A percentile compares a stretch with the other conserved stretches of the same genome.
Evolutionary conservation across 2,329 filamentous ascomycete genomes (phyloP).

Genomic region (Beauveria sp.): DNA sequence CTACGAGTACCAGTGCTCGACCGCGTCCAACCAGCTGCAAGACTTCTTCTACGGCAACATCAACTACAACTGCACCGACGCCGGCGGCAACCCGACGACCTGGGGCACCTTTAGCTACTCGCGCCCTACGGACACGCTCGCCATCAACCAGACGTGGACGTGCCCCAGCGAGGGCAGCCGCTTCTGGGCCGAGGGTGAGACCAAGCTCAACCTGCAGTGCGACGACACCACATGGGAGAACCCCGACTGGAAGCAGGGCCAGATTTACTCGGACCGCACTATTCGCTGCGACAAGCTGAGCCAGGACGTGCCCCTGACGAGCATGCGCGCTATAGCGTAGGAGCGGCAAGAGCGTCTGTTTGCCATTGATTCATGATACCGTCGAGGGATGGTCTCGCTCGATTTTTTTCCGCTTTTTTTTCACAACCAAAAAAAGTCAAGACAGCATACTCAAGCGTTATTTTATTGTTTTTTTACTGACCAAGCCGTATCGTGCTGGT

Average conservation of each 20-base stretch:
- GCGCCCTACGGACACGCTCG: slow-evolving; percentile 27
- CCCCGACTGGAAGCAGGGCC: slow-evolving; percentile 23
- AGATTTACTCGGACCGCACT: slow-evolving; percentile 24
- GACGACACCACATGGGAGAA: slow-evolving; percentile 21
- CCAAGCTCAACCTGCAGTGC: slow-evolving; percentile 23
- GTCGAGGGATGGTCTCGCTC: not conserved
- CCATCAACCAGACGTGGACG: slow-evolving; percentile 42
- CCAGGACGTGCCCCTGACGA: slow-evolving; percentile 19
- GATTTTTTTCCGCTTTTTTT: not conserved
- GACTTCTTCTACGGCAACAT: slow-evolving; percentile 45
- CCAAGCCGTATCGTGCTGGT: not conserved
- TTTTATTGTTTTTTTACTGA: not conserved
- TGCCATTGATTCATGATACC: not conserved
- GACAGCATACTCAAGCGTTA: not conserved
- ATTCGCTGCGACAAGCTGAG: slow-evolving; percentile 22
- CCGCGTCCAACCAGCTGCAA: slow-evolving; percentile 31
- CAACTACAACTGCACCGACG: slow-evolving; percentile 34
- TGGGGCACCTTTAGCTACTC: slow-evolving; percentile 36
- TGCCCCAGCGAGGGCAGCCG: slow-evolving; percentile 34
- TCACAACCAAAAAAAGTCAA: not conserved
- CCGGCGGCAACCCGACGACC: slow-evolving; percentile 18
- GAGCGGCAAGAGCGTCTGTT: not conserved
- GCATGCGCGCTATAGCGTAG: slow-evolving; percentile 21
- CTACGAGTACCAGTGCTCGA: slow-evolving; percentile 31
- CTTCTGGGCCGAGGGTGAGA: slow-evolving; percentile 22